phyloP scores from a whole-genome alignment of 2,329 filamentous ascomycete genomes.

The Nemania diffusa region DNA sequence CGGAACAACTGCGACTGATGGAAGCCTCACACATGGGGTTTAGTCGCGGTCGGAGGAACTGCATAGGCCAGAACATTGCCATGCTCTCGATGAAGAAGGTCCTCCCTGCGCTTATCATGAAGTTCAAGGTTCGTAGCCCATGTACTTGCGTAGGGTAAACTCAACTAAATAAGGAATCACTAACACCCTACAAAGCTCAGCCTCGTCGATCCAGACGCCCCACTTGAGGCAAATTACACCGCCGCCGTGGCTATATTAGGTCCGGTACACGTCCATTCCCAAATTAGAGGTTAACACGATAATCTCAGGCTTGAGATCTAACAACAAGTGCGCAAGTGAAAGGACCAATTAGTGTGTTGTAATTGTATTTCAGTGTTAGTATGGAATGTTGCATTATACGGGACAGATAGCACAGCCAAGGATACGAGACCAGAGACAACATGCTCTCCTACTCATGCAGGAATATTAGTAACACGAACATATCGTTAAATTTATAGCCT shows the following conservation, averaged over 20 bases:
- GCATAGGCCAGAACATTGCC: conserved; percentile 43
- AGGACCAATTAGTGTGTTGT: neutral
- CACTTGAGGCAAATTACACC: conserved; percentile 35
- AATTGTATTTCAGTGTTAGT: neutral
- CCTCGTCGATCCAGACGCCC: conserved; percentile 34
- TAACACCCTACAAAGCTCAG: conserved; percentile 33
- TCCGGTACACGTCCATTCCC: conserved; percentile 34
- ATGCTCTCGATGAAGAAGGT: conserved; percentile 45
- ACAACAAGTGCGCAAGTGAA: neutral
- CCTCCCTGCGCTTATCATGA: conserved; percentile 42
- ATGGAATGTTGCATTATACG: neutral
- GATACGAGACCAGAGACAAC: neutral
- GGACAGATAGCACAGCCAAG: neutral
- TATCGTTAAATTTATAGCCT: too few species aligned
- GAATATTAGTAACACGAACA: neutral
- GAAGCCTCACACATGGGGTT: conserved; percentile 45
- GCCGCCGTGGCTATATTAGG: conserved; percentile 31
- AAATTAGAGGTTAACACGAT: conserved; percentile 21
- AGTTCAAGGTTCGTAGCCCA: conserved; percentile 38
- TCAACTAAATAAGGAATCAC: neutral
- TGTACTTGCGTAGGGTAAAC: neutral
- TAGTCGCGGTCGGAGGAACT: conserved; percentile 41
- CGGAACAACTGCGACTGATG: conserved; percentile 41
- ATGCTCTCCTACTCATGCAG: neutral
- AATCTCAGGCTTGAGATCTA: neutral